phyloP scores from a whole-genome alignment of 805 yeast genomes.

The Hanseniaspora guilliermondii region DNA sequence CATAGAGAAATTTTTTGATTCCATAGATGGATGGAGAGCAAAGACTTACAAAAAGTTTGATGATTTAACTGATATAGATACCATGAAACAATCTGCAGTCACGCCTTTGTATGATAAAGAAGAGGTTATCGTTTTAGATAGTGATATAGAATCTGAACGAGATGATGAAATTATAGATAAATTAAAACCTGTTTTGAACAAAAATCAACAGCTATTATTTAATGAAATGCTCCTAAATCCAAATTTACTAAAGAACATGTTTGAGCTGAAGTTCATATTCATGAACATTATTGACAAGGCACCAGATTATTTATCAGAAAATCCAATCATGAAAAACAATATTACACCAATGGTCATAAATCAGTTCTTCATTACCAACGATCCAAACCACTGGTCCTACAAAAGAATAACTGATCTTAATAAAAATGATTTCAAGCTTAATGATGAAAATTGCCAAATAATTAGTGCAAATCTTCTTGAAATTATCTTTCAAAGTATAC shows the following conservation, averaged over 20 bases:
- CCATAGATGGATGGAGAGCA: constrained; percentile 29
- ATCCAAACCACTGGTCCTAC: background rate
- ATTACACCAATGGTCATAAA: background rate
- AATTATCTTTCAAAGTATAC: background rate
- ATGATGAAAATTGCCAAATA: background rate
- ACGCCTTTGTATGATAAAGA: constrained; percentile 17
- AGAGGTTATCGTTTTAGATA: constrained; percentile 19
- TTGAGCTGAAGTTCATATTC: background rate
- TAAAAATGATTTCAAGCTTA: background rate
- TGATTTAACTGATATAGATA: background rate
- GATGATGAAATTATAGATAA: background rate
- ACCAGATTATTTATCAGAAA: background rate
- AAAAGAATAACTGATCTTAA: background rate
- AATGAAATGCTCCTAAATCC: constrained; percentile 11
- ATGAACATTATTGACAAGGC: background rate
- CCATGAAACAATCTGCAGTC: background rate
- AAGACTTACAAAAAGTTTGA: constrained; percentile 17
- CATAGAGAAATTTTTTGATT: constrained; percentile 26
- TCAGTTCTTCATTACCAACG: background rate
- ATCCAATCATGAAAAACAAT: background rate
- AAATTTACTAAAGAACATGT: background rate
- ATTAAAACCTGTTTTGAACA: background rate
- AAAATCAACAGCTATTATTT: background rate
- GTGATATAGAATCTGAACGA: constrained; percentile 20
- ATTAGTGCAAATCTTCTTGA: background rate